Base-by-base conservation (phyloP, 306 rosid genomes). In the Corylus americana region DNA sequence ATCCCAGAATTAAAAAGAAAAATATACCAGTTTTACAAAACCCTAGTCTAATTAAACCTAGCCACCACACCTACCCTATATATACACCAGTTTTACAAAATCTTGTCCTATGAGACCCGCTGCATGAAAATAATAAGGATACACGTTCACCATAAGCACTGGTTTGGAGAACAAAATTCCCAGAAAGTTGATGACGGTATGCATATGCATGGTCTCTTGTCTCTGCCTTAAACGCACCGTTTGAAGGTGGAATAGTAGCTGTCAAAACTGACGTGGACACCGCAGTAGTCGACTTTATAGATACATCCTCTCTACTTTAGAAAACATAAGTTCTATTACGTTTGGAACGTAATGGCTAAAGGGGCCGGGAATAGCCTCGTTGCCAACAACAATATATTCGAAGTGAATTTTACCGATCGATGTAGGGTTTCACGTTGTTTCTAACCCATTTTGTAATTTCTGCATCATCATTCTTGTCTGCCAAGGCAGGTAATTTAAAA, bases 261-360 rank as follows among this genome's bases (percentile, higher is more conserved):
- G 14, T 27, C n/a, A 84, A 78, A 4, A 12, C 70, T 0, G 48
- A 2, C 61, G 11, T 18, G 0, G 85, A 71, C 5, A 89, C 37
- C 2, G 79, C 77, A 0, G 90, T 89, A 3, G 89, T 76, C 22
- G 83, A 44, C 45, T 83, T 80, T 9, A 86, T 72, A 12, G 1
- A 1, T 1, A 1, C 1, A 55, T 55, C 20, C 5, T 9, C 3
- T 22, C 22, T 22, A 22, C 22, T 22, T 22, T 22, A 22, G 22
- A 22, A 22, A 22, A 22, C 22, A 22, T 22, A 22, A 22, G 22
- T 22, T 22, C 22, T 22, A 22, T 22, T 22, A 22, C 22, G 22
- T 22, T 22, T 22, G 22, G n/a, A n/a, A n/a, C n/a, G n/a, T n/a
- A n/a, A n/a, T n/a, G n/a, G 64, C 31, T 11, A 9, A 7, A 58